A percentile compares a stretch with the other conserved stretches of the same genome.
Conservation (phyloP, 495 filamentous ascomycete genomes). For the Trichoderma erinaceum region DNA sequence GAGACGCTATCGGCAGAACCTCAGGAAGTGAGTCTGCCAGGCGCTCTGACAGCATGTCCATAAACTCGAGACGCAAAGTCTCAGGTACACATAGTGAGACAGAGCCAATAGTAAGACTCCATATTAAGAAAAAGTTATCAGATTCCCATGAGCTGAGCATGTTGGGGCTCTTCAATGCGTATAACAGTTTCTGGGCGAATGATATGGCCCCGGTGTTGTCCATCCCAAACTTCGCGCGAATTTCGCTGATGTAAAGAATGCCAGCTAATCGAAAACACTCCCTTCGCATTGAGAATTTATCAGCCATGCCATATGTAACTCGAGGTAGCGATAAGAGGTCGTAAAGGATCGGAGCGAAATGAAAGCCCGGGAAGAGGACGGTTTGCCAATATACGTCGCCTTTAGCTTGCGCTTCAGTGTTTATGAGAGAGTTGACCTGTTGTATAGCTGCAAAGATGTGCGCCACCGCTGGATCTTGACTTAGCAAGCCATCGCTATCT, state of each 20-base stretch:
- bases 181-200: neutral
- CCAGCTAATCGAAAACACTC: conserved; percentile 2
- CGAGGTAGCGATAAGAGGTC: conserved; percentile 1
- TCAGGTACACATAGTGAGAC: conserved; percentile 5
- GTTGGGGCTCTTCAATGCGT: neutral
- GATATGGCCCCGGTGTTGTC: conserved; percentile 2
- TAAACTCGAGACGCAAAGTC: neutral
- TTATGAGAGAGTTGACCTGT: neutral
- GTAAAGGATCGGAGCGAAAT: neutral
- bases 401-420: neutral
- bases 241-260: neutral
- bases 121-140: neutral
- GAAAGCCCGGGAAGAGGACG: conserved; percentile 1
- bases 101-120: neutral
- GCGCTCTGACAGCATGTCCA: neutral
- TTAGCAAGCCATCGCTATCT: neutral
- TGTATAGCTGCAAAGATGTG: neutral
- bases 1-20: neutral
- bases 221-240: conserved; percentile 8
- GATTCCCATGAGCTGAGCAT: neutral
- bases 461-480: neutral
- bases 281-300: neutral
- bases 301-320: neutral
- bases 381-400: neutral
- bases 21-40: neutral